phyloP scores from a whole-genome alignment of 2,329 filamentous ascomycete species.

The Aspergillus ruber region DNA sequence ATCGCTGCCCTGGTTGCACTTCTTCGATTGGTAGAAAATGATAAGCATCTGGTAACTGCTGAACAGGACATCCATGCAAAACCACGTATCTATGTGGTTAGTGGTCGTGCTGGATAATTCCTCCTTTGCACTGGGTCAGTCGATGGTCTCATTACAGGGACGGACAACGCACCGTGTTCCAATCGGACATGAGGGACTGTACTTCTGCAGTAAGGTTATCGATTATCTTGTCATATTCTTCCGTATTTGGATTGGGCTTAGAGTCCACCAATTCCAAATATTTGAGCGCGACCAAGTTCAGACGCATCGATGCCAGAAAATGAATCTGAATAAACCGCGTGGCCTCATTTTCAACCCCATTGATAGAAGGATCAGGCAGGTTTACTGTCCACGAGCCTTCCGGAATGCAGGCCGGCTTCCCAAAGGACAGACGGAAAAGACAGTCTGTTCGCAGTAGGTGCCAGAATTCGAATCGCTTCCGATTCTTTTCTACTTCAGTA shows the following conservation, averaged over 20 bases:
- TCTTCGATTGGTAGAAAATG: constrained; percentile 12
- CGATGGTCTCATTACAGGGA: neutral
- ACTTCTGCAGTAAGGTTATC: constrained; percentile 9
- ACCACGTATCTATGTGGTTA: constrained; percentile 12
- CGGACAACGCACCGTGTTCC: constrained; percentile 7
- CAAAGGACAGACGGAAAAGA: constrained; percentile 13
- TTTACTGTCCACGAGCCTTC: constrained; percentile 13
- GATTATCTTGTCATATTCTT: constrained; percentile 3
- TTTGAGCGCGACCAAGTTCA: constrained; percentile 7
- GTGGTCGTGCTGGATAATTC: constrained; percentile 6
- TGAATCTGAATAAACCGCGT: constrained; percentile 13
- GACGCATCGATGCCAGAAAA: constrained; percentile 13
- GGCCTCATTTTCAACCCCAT: constrained; percentile 8
- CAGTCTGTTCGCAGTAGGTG: constrained; percentile 13
- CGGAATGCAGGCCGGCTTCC: constrained; percentile 10
- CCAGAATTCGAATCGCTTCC: constrained; percentile 17
- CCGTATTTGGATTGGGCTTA: neutral
- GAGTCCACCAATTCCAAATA: constrained; percentile 7
- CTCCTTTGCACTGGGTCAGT: constrained; percentile 2
- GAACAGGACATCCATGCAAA: constrained; percentile 12
- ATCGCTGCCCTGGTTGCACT: constrained; percentile 2
- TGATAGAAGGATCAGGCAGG: constrained; percentile 14
- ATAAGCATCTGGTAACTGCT: constrained; percentile 16
- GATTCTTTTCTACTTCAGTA: constrained; percentile 8
- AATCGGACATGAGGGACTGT: constrained; percentile 8